phyloP scores from a whole-genome alignment of 768 basidiomycete genomes.

The Leucogyrophana mollusca region DNA sequence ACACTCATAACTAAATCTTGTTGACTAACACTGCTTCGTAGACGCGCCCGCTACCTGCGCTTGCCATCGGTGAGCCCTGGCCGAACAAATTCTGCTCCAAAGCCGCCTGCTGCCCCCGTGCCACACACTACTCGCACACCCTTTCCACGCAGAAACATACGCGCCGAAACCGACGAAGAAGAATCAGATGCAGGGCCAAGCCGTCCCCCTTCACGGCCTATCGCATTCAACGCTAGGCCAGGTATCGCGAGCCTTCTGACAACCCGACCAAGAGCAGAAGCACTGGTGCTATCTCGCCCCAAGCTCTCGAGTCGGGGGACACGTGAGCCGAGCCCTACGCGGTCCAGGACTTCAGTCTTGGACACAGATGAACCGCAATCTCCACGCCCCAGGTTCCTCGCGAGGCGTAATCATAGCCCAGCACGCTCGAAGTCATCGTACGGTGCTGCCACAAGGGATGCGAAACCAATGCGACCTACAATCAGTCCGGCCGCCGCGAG shows the following conservation, averaged over 20 bases:
- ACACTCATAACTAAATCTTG: conserved; percentile 9
- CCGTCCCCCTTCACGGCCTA: conserved; percentile 22
- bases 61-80: conserved; percentile 58
- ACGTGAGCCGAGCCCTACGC: conserved; percentile 31
- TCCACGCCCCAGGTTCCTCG: conserved; percentile 33
- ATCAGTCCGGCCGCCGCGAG: conserved; percentile 24
- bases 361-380: conserved; percentile 20
- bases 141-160: conserved; percentile 27
- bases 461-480: conserved; percentile 26
- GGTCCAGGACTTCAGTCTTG: conserved; percentile 22
- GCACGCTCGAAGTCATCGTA: conserved; percentile 30
- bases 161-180: conserved; percentile 28
- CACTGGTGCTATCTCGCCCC: conserved; percentile 21
- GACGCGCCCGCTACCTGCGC: conserved; percentile 80
- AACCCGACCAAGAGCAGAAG: conserved; percentile 28
- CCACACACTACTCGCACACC: conserved; percentile 26
- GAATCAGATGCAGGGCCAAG: conserved; percentile 28
- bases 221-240: conserved; percentile 24
- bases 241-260: conserved; percentile 40
- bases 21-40: conserved; percentile 25
- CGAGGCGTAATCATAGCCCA: conserved; percentile 40
- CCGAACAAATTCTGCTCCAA: conserved; percentile 22
- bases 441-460: conserved; percentile 17
- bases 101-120: conserved; percentile 24
- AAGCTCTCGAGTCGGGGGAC: conserved; percentile 22